Evolutionary conservation across 768 basidiomycete species (phyloP).

Genomic region (Phlebiopsis gigantea): DNA sequence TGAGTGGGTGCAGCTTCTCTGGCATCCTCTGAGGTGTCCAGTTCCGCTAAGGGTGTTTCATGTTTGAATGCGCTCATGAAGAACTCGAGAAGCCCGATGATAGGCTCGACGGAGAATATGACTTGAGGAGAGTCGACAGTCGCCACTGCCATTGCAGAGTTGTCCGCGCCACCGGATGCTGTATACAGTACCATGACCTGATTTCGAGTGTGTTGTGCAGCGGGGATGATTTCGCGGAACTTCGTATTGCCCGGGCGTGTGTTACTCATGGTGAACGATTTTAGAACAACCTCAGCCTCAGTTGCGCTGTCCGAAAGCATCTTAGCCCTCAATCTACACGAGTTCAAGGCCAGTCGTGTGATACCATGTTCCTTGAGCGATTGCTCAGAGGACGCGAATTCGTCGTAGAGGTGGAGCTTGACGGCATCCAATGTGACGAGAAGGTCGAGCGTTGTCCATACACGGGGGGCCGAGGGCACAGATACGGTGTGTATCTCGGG

Average conservation of each 20-base stretch:
- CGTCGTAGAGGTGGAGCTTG: slow-evolving; percentile 84
- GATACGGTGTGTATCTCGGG: slow-evolving; percentile 49
- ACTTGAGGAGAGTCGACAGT: slow-evolving; percentile 91
- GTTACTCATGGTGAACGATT: slow-evolving; percentile 89
- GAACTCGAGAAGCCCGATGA: slow-evolving; percentile 86
- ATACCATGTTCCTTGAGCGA: slow-evolving; percentile 77
- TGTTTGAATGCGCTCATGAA: slow-evolving; percentile 31
- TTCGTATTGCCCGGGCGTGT: slow-evolving; percentile 75
- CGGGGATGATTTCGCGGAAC: slow-evolving; percentile 94
- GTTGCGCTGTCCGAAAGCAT: slow-evolving; percentile 75
- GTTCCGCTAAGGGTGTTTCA: slow-evolving; percentile 9
- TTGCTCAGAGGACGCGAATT: slow-evolving; percentile 45
- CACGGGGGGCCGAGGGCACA: slow-evolving; percentile 21
- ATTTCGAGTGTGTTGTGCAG: slow-evolving; percentile 80
- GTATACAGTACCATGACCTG: slow-evolving; percentile 94
- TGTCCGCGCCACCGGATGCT: slow-evolving; percentile 52
- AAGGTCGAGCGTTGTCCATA: slow-evolving; percentile 69
- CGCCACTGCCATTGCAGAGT: slow-evolving; percentile 68
- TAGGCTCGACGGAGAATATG: slow-evolving; percentile 88
- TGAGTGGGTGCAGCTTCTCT: slow-evolving; percentile 7
- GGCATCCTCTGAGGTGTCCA: slow-evolving; percentile 1
- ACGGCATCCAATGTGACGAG: slow-evolving; percentile 65
- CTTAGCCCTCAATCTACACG: slow-evolving; percentile 76
- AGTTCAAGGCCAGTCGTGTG: slow-evolving; percentile 76
- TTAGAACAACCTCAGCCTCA: slow-evolving; percentile 84